Percentiles rank a stretch among this genome's conserved stretches.
phyloP scores from a whole-genome alignment of 1,284 basidiomycete genomes.

The Sporisorium sorghi region DNA sequence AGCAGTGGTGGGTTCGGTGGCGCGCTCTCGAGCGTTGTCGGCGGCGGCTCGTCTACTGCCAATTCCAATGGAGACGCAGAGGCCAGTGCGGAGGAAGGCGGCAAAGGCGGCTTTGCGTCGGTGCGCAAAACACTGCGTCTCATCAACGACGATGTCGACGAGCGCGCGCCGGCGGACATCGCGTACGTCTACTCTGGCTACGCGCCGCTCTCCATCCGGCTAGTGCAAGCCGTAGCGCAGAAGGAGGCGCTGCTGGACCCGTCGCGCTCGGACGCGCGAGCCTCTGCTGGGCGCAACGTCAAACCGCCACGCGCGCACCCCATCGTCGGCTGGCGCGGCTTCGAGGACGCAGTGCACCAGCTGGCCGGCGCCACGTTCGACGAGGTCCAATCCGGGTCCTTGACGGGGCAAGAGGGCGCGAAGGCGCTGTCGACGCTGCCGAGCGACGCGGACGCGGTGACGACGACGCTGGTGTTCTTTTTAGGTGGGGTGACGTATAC shows the following conservation, averaged over 20 bases:
- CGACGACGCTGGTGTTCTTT: conserved; percentile 94
- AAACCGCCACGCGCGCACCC: conserved; percentile 77
- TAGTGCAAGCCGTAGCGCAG: conserved; percentile 91
- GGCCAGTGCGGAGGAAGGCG: conserved; percentile 35
- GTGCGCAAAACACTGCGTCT: conserved; percentile 88
- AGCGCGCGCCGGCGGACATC: conserved; percentile 83
- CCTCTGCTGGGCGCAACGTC: background rate
- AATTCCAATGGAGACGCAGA: conserved; percentile 4
- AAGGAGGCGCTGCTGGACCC: conserved; percentile 80
- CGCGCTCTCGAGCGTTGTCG: conserved; percentile 43
- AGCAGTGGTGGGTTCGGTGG: conserved; percentile 22
- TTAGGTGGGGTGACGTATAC: conserved; percentile 98
- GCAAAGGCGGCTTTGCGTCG: conserved; percentile 74
- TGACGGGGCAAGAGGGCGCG: background rate
- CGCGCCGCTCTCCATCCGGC: conserved; percentile 88
- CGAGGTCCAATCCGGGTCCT: conserved; percentile 73
- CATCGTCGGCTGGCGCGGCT: conserved; percentile 94
- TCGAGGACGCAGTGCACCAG: conserved; percentile 85
- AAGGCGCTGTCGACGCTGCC: conserved; percentile 3
- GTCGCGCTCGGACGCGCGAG: conserved; percentile 12
- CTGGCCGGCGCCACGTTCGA: conserved; percentile 90
- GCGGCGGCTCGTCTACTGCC: conserved; percentile 10
- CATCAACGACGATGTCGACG: conserved; percentile 86
- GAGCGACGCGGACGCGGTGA: conserved; percentile 70
- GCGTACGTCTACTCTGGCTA: conserved; percentile 97